phyloP scores from a whole-genome alignment of 257 asterid species.

The Fraxinus americana region DNA sequence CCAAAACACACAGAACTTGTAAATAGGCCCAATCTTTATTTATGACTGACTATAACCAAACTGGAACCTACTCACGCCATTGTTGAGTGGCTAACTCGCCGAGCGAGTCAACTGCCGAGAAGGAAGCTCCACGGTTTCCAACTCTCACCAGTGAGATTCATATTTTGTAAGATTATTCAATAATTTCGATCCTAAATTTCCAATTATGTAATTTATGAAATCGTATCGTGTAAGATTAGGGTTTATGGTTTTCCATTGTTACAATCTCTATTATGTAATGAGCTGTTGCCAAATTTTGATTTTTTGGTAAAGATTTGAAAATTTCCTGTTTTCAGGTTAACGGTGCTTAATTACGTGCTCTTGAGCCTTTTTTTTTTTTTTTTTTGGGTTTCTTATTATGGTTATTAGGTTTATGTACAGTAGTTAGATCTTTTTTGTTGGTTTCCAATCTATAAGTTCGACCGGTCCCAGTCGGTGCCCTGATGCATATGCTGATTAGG shows the following conservation, averaged over 20 bases:
- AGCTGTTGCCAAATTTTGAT: not conserved
- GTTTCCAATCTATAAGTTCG: slow-evolving; percentile 8
- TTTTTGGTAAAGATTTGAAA: not conserved
- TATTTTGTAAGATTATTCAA: slow-evolving; percentile 29
- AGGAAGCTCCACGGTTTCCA: not conserved
- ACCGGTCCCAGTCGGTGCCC: slow-evolving; percentile 17
- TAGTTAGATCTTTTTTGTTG: not conserved
- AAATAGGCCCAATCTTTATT: not conserved
- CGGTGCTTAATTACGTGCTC: not conserved
- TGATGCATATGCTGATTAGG: slow-evolving; percentile 22
- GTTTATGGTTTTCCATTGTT: slow-evolving; percentile 36
- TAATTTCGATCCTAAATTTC: not conserved
- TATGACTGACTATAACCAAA: not conserved
- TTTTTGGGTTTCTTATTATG: not conserved
- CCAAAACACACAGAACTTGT: not conserved
- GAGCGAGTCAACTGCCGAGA: slow-evolving; percentile 5
- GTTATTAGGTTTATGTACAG: not conserved
- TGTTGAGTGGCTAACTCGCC: not conserved
- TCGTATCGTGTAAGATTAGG: slow-evolving; percentile 16
- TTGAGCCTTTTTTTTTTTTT: not conserved
- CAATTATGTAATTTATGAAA: slow-evolving; percentile 10
- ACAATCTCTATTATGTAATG: not conserved
- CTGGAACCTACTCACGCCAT: not conserved
- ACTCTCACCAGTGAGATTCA: not conserved
- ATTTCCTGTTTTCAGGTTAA: not conserved